Base-by-base conservation (phyloP, 768 basidiomycete species). In the Kwoniella sp. region DNA sequence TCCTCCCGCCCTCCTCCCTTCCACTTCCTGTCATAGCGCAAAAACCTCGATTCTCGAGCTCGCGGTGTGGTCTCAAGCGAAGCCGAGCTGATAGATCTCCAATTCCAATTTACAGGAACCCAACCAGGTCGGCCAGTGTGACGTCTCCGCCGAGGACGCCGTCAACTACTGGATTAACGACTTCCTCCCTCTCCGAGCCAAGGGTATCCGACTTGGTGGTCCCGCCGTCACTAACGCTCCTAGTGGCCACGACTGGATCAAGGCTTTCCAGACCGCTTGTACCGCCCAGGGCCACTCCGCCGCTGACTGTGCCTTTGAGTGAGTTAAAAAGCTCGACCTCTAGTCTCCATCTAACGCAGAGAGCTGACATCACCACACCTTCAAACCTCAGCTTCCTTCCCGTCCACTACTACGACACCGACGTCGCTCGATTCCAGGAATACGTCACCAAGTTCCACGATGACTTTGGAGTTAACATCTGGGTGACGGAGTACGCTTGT, bases 221-320 rank as follows among this genome's bases (percentile, higher is more conserved):
- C 90, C 93, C 26, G 88, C 90, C 21, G 84, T 84, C 60, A 89
- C 90, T 19, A 85, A 86, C 27, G 84, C 84, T 47, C 81, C 85
- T 0, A 69, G 71, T 36, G 91, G 91, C 44, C 74, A 84, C 10
- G 27, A 66, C 0, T 96, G 92, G 92, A 83, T 90, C 79, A 10
- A 82, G 37, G 56, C 83, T 19, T 91, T 90, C 81, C 71, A 88
- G 30, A 61, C 58, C 0, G 80, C 79, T 1, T 90, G 89, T 79
- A 63, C 55, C 19, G 67, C 58, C 17, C 57, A 57, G 27, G 76
- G 76, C 13, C 67, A 77, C 65, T 61, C 65, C 33, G 64, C 65
- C 10, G 69, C 73, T 25, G 76, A 77, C 52, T 77, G 76, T 60
- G 61, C 55, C 12, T 52, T 63, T 1, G 73, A 74, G 88, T 83